Base-by-base conservation (phyloP, 257 asterid genomes). In the Solanum bukasovii region DNA sequence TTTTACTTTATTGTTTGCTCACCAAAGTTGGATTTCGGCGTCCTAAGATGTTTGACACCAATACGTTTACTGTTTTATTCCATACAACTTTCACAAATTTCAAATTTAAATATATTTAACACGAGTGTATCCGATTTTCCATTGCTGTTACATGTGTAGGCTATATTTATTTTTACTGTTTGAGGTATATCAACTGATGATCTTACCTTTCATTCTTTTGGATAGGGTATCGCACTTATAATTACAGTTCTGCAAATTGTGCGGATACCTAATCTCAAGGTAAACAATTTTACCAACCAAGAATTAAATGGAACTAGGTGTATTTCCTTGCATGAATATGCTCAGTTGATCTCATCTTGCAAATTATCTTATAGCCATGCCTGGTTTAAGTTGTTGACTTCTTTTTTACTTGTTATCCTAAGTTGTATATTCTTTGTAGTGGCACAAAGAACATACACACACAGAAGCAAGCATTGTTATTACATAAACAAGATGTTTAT, bases 211-310 rank as follows among this genome's bases (percentile, higher is more conserved):
- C 56, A 68, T 59, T 7, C 83, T 88, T 84, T 87, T 88, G 96
- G 85, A 81, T 46, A 96, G 99, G 99, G 99, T 21, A 93, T 96
- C 87, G 91, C 98, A 31, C 91, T 96, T 86, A 96, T 96, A 75
- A 94, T 93, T 87, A 96, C 98, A 7, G 99, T 96, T 90, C 94
- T 96, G 91, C 99, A 96, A 92, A 96, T 96, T 67, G 96, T 96
- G 18, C 95, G 95, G 85, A 92, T 96, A 88, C 99, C 99, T 73
- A 95, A 96, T 93, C 99, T 96, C 90, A 94, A 96, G 99, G 99
- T 95, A 91, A 81, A 93, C 46, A 20, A 34, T 81, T 87, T 74
- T 35, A 84, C 46, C 34, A 85, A 34, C 35, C 63, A 23, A 23
- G 78, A 83, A 89, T 72, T 89, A 59, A 44, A 52, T 18, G 87